Evolutionary conservation across 176 grass and related monocot genomes (phyloP).

Genomic region (Phyllostachys edulis): DNA sequence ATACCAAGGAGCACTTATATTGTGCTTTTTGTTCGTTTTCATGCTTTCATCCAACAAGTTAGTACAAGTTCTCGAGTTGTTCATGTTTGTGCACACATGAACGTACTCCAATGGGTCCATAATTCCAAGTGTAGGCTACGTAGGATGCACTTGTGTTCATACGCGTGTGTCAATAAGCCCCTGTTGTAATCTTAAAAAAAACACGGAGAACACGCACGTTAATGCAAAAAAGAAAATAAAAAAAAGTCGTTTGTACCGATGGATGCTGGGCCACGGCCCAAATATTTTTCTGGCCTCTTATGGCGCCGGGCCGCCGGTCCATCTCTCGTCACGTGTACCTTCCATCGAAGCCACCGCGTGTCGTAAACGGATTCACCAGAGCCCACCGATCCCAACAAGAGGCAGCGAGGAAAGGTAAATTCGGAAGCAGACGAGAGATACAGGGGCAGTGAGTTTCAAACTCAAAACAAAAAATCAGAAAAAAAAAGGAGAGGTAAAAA

Average conservation of each 20-base stretch:
- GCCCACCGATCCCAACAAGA: background rate
- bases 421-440: background rate
- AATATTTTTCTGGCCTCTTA: background rate
- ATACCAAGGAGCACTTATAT: no score
- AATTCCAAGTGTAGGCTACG: no score
- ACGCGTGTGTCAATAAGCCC: no score
- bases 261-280: background rate
- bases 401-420: background rate
- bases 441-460: slow-evolving; percentile 3
- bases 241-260: background rate
- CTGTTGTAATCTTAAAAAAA: no score
- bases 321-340: background rate
- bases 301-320: background rate
- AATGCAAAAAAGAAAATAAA: background rate
- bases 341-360: background rate
- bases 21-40: no score
- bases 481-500: background rate
- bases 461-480: background rate
- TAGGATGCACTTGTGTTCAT: no score
- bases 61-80: no score
- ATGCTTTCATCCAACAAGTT: background rate
- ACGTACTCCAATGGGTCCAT: no score
- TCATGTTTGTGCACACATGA: no score
- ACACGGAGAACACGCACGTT: no score
- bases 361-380: background rate